phyloP scores from a whole-genome alignment of 371 early-diverging fungal genomes.

The Rhizopus arrhizus region DNA sequence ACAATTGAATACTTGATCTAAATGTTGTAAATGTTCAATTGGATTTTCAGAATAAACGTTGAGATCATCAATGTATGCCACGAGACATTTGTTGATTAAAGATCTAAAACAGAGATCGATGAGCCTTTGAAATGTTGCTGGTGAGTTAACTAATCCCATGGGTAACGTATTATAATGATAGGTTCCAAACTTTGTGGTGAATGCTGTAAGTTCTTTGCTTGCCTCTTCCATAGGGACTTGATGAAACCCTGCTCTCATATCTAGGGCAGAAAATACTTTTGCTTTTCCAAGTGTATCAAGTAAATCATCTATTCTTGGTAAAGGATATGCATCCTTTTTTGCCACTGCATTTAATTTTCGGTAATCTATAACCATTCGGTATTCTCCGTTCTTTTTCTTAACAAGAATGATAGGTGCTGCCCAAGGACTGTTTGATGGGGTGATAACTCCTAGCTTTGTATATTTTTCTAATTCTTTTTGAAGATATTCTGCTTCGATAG shows the following conservation, averaged over 20 bases:
- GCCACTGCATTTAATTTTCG: too few species aligned
- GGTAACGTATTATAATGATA: constrained; percentile 35
- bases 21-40: too few species aligned
- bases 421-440: constrained; percentile 26
- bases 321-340: too few species aligned
- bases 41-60: too few species aligned
- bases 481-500: constrained; percentile 19
- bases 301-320: constrained; percentile 38
- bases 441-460: constrained; percentile 17
- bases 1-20: too few species aligned
- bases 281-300: constrained; percentile 28
- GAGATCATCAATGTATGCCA: too few species aligned
- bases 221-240: too few species aligned
- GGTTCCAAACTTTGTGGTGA: constrained; percentile 31
- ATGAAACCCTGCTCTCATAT: too few species aligned
- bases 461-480: constrained; percentile 19
- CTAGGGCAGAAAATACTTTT: background rate
- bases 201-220: too few species aligned
- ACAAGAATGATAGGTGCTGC: constrained; percentile 47
- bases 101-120: too few species aligned
- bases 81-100: too few species aligned
- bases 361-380: constrained; percentile 15
- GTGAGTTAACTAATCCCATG: constrained; percentile 34
- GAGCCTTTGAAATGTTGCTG: constrained; percentile 29
- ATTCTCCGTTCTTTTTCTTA: constrained; percentile 43